phyloP scores from a whole-genome alignment of 2,329 filamentous ascomycete genomes.

The Colletotrichum paranaense region DNA sequence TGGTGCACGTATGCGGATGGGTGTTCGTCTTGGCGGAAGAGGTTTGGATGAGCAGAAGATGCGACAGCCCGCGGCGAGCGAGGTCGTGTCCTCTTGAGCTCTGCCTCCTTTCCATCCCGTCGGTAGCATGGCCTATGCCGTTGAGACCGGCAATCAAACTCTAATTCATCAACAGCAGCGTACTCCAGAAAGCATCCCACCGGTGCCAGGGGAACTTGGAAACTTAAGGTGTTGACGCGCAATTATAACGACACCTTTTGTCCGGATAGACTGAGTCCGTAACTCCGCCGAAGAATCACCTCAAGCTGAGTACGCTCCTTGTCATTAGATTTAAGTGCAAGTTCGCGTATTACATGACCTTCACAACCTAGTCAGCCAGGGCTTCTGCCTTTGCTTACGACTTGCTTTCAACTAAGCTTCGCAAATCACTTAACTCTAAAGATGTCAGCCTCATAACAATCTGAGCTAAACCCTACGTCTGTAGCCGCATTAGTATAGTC shows the following conservation, averaged over 20 bases:
- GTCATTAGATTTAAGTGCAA: not conserved
- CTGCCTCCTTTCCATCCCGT: not conserved
- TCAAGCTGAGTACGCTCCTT: not conserved
- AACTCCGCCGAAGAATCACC: not conserved
- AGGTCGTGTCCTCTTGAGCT: not conserved
- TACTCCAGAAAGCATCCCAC: not conserved
- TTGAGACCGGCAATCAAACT: not conserved
- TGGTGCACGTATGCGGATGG: no score
- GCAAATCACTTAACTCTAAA: not conserved
- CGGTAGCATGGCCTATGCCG: not conserved
- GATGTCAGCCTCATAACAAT: not conserved
- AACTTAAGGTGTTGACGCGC: not conserved
- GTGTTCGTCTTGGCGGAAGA: no score
- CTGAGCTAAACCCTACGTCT: not conserved
- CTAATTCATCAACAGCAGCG: not conserved
- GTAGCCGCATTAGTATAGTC: not conserved
- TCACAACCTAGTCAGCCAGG: no score
- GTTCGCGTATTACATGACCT: no score
- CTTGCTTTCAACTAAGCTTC: not conserved
- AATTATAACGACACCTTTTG: not conserved
- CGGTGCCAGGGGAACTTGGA: not conserved
- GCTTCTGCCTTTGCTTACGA: not conserved
- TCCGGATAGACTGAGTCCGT: not conserved
- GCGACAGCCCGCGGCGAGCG: no score
- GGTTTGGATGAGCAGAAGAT: no score